phyloP scores from a whole-genome alignment of 208 protist species.

The Wallacemonas sp. region DNA sequence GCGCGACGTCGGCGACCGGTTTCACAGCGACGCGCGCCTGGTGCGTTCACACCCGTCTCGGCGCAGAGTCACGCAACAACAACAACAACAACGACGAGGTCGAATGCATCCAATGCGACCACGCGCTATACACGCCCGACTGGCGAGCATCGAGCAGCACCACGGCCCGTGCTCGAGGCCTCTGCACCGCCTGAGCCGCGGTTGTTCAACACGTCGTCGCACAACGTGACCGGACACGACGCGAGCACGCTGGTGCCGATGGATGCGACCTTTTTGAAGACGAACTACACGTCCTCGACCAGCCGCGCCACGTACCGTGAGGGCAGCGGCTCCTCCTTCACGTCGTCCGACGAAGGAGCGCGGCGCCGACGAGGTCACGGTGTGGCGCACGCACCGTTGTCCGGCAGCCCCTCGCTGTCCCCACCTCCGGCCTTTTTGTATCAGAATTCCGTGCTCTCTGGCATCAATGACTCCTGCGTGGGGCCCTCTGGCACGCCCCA shows the following conservation, averaged over 20 bases:
- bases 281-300: slow-evolving; percentile 2
- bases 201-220: no score
- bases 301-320: slow-evolving; percentile 9
- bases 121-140: slow-evolving; percentile 11
- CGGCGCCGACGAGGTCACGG: not conserved
- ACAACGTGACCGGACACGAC: no score
- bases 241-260: slow-evolving; percentile 15
- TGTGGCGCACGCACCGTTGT: not conserved
- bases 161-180: slow-evolving; percentile 10
- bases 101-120: slow-evolving; percentile 6
- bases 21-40: slow-evolving; percentile 12
- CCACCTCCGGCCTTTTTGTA: not conserved
- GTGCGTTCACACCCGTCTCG: slow-evolving; percentile 10
- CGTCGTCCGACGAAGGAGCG: not conserved
- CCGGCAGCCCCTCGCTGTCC: not conserved
- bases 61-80: slow-evolving; percentile 6
- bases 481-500: not conserved
- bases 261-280: slow-evolving; percentile 9
- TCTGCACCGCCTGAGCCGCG: slow-evolving; percentile 11
- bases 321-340: not conserved
- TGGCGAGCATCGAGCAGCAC: not conserved
- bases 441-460: slow-evolving; percentile 12
- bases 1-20: not conserved
- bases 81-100: slow-evolving; percentile 9
- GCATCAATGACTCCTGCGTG: slow-evolving; percentile 15